These are phyloP conservation scores for Nitzschia palea DNA, from an alignment of 108 stramenopile species.

Conservation along the genomic window DNA sequence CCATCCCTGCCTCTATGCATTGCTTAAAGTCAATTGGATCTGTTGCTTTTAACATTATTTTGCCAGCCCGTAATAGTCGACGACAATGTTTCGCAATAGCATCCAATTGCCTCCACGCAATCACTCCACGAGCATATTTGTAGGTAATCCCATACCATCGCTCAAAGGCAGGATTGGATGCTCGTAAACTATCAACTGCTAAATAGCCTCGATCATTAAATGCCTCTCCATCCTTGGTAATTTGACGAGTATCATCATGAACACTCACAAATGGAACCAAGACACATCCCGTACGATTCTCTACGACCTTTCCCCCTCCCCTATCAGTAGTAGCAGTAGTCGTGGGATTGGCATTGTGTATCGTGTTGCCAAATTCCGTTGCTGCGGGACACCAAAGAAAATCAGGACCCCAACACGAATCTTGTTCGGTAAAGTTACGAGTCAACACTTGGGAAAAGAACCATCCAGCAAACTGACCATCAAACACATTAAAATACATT, in stretches of 20 bases:
- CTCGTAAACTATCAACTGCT: neutral
- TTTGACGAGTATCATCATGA: conserved; percentile 15
- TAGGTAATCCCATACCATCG: neutral
- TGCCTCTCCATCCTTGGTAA: conserved; percentile 11
- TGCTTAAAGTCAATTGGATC: neutral
- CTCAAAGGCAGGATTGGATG: neutral
- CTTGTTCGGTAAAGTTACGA: conserved; percentile 7
- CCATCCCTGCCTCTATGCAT: neutral
- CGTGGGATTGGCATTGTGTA: neutral
- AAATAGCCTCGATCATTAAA: conserved; percentile 9
- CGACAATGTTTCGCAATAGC: conserved; percentile 9
- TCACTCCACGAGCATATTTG: conserved; percentile 12
- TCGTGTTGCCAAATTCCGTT: neutral
- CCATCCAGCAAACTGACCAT: conserved; percentile 20
- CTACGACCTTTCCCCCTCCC: no score
- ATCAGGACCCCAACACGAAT: conserved; percentile 20
- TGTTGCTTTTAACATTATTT: neutral
- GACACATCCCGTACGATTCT: neutral
- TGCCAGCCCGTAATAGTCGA: neutral
- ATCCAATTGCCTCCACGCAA: conserved; percentile 12
- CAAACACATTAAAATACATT: conserved; percentile 25
- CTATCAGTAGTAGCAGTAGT: no score
- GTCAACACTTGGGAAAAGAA: conserved; percentile 21
- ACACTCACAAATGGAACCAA: conserved; percentile 14
- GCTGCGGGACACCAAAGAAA: conserved; percentile 22